Percentiles rank a stretch among this genome's conserved stretches.
Conservation (phyloP, 2,329 filamentous ascomycete genomes). For the Beauveria rudraprayagi region DNA sequence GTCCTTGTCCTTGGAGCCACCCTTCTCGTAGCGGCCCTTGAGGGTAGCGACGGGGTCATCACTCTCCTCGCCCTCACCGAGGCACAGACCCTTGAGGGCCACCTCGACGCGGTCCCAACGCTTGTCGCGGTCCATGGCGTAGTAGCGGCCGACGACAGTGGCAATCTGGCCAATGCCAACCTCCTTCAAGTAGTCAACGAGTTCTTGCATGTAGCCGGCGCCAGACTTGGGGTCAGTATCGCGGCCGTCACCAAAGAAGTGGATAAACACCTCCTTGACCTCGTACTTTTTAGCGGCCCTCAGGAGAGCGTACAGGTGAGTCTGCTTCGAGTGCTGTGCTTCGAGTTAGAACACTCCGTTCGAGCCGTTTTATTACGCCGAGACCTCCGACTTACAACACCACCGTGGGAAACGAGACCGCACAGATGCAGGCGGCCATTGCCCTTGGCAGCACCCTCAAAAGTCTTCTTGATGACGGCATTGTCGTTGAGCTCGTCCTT, state of each 20-base stretch:
- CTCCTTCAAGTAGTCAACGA: conserved; percentile 74
- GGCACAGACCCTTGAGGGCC: conserved; percentile 76
- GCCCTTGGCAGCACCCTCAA: conserved; percentile 73
- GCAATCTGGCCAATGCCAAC: conserved; percentile 81
- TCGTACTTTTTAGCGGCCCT: conserved; percentile 82
- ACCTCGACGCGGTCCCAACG: conserved; percentile 93
- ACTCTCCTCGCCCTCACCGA: conserved; percentile 79
- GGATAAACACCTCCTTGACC: conserved; percentile 89
- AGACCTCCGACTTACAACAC: conserved; percentile 53
- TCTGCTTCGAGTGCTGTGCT: conserved; percentile 81
- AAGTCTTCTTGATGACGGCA: conserved; percentile 66
- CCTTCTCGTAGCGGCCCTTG: conserved; percentile 77
- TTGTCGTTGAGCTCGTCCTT: conserved; percentile 71
- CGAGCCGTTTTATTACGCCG: background rate
- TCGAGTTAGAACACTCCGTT: background rate
- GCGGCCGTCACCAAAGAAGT: conserved; percentile 97
- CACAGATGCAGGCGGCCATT: conserved; percentile 89
- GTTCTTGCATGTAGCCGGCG: conserved; percentile 76
- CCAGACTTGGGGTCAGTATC: conserved; percentile 97
- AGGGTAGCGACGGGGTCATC: conserved; percentile 80
- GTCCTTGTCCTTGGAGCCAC: conserved; percentile 63
- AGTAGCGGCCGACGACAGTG: conserved; percentile 93
- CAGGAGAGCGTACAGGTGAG: conserved; percentile 80
- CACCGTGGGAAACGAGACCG: conserved; percentile 88
- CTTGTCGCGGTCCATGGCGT: conserved; percentile 99